Evolutionary conservation across 352 stramenopile genomes (phyloP), one percentile per base, ranked within the genome.

Genomic region (Pythium coloratum): DNA sequence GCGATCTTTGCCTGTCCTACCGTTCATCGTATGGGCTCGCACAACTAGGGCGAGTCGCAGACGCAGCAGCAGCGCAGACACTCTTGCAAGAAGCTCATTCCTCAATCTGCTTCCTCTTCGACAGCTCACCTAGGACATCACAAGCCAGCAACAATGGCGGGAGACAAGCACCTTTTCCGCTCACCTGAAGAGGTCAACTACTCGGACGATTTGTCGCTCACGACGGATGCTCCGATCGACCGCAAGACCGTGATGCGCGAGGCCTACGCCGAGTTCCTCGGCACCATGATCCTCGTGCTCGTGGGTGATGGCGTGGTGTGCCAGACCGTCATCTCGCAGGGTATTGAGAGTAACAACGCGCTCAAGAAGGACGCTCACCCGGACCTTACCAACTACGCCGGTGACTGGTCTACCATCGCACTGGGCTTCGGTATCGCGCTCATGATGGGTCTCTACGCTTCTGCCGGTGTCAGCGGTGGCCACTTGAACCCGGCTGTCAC

Each of bases 401-500:
- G 83, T 13, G 80, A 90, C 67, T 91, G 83, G 80, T 77, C 78
- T 6, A 89, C 81, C 36, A 89, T 91, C 62, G 85, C 81, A 20
- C 71, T 91, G 28, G 81, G 83, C 50, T 91, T 84, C 59, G 81
- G 83, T 30, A 90, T 91, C 51, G 83, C 80, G 44, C 66, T 91
- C 38, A 88, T 90, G 76, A 80, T 90, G 69, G 83, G 81, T 1
- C 69, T 91, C 4, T 88, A 90, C 69, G 75, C 78, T 13, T 90
- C 83, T 16, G 83, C 78, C 9, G 84, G 81, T 44, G 80, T 92
- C 28, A 89, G 78, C 34, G 84, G 84, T 24, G 82, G 81, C 12
- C 84, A 92, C 69, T 63, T 92, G 28, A 92, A 92, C 58, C 84
- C 84, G 3, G 81, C 82, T 12, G 84, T 92, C 33, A 86, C 80